Percentiles rank a stretch among this genome's conserved stretches.
Conservation (phyloP, 768 basidiomycete genomes). For the Mycena belliarum region DNA sequence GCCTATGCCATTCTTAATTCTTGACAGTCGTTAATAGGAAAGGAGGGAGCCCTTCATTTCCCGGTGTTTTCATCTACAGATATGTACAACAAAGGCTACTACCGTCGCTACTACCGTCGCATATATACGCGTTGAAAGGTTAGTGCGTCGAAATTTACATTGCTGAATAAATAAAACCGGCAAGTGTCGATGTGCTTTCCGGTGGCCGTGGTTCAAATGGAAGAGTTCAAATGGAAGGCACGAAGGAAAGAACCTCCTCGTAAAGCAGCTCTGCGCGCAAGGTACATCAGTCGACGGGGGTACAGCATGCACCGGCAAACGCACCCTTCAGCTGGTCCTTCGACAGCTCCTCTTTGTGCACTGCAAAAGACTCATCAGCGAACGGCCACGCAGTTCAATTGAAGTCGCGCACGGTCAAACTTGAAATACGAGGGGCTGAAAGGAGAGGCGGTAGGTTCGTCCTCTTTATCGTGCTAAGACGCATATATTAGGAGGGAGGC, state of each 20-base stretch:
- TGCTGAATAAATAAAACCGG: not conserved
- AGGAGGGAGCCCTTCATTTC: too few relatives aligned
- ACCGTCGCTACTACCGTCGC: too few relatives aligned
- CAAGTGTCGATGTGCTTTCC: not conserved
- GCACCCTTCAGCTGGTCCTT: constrained; percentile 72
- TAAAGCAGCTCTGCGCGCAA: constrained; percentile 61
- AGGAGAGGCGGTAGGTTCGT: constrained; percentile 82
- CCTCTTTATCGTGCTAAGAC: constrained; percentile 78
- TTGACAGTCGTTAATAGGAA: not conserved
- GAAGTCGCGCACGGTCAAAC: constrained; percentile 82
- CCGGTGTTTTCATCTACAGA: too few relatives aligned
- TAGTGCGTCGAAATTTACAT: too few relatives aligned
- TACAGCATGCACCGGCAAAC: constrained; percentile 12
- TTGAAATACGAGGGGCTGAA: constrained; percentile 87
- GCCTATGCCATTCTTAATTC: not conserved
- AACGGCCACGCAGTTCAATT: too few relatives aligned
- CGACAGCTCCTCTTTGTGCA: constrained; percentile 73
- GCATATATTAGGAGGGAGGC: constrained; percentile 4
- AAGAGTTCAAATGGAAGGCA: constrained; percentile 60
- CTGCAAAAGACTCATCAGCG: constrained; percentile 37
- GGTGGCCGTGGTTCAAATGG: constrained; percentile 42
- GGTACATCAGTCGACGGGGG: constrained; percentile 12
- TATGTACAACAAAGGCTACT: too few relatives aligned
- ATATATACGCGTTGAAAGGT: too few relatives aligned
- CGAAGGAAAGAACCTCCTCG: constrained; percentile 80